Conservation (phyloP, 352 stramenopile species). For the Globisporangium parvum region DNA sequence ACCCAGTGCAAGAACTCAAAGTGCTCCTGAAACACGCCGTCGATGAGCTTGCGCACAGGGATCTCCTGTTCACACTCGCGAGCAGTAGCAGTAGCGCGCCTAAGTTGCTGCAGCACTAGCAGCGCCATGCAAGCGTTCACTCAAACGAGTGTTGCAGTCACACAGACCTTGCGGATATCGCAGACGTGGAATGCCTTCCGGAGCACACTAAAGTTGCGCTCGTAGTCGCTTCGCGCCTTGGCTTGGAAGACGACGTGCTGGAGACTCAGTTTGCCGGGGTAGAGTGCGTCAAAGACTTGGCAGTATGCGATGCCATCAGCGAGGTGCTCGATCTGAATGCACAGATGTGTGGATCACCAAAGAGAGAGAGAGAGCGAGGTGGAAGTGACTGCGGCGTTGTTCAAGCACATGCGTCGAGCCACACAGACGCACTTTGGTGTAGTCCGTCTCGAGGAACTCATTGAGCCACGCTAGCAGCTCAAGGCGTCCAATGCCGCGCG, state of each 20-base stretch:
- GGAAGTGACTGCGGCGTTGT: background rate
- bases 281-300: conserved; percentile 64
- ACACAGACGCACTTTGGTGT: conserved; percentile 45
- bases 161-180: conserved; percentile 54
- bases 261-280: conserved; percentile 58
- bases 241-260: conserved; percentile 58
- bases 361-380: background rate
- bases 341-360: background rate
- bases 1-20: conserved; percentile 82
- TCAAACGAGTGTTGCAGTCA: no score
- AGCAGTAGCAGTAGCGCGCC: background rate
- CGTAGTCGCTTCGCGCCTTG: conserved; percentile 39
- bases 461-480: conserved; percentile 77
- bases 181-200: conserved; percentile 48
- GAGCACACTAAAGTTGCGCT: conserved; percentile 62
- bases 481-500: conserved; percentile 65
- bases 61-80: conserved; percentile 34
- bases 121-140: background rate
- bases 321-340: conserved; percentile 52
- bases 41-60: conserved; percentile 52
- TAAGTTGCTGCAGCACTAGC: background rate
- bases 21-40: conserved; percentile 74
- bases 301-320: conserved; percentile 79
- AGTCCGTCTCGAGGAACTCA: conserved; percentile 76
- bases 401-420: no score